A percentile compares a stretch with the other conserved stretches of the same genome.
phyloP scores from a whole-genome alignment of 352 stramenopile species.

The Pythium brassicae region DNA sequence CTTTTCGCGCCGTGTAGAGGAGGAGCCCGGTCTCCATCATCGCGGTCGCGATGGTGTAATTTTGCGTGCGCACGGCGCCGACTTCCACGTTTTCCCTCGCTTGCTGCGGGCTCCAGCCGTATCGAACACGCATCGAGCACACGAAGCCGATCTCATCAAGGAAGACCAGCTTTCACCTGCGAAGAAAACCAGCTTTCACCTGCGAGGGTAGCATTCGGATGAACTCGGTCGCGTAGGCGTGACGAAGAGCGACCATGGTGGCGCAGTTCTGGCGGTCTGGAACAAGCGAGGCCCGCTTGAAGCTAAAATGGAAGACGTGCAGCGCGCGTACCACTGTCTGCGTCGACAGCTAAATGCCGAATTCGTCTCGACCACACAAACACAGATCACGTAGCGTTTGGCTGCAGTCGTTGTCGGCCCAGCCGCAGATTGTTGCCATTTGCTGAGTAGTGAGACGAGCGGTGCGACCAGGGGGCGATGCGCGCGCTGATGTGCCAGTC shows the following conservation, averaged over 20 bases:
- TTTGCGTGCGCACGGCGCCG: background rate
- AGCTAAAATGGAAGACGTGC: background rate
- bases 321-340: background rate
- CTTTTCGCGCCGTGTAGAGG: background rate
- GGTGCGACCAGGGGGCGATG: background rate
- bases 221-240: background rate
- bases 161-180: background rate
- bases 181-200: too few relatives aligned
- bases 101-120: too few relatives aligned
- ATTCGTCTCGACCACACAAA: too few relatives aligned
- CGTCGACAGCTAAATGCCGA: background rate
- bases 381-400: background rate
- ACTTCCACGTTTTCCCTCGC: background rate
- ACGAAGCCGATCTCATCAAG: background rate
- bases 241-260: background rate
- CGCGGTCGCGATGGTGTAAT: background rate
- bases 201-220: background rate
- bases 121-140: background rate
- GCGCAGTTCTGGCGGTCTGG: background rate
- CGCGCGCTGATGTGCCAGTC: background rate
- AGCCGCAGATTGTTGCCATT: background rate
- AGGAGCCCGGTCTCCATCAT: slow-evolving; percentile 1
- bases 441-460: background rate
- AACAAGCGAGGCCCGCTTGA: background rate
- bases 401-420: background rate